These are phyloP conservation scores for Yamadazyma akitaensis DNA, from an alignment of 805 yeast species.

Conservation along the genomic window DNA sequence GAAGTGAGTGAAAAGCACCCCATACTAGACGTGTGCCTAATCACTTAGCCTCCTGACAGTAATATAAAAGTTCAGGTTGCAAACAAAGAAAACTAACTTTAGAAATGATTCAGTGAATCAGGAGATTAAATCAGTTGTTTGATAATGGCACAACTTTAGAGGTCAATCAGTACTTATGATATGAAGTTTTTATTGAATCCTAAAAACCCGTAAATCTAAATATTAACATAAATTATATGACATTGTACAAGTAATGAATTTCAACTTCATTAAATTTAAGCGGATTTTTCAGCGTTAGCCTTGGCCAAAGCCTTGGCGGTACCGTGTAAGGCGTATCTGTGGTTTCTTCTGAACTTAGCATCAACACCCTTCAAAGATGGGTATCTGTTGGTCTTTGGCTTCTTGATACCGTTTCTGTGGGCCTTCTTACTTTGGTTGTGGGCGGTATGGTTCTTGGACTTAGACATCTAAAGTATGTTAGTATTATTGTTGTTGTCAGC, in stretches of 20 bases:
- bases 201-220: slow-evolving; percentile 12
- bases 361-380: slow-evolving; percentile 99
- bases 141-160: too few relatives aligned
- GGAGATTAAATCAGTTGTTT: background rate
- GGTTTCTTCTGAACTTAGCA: slow-evolving; percentile 99
- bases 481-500: slow-evolving; percentile 17
- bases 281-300: slow-evolving; percentile 56
- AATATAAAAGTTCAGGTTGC: too few relatives aligned
- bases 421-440: slow-evolving; percentile 99
- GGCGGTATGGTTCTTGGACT: slow-evolving; percentile 99
- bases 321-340: slow-evolving; percentile 98
- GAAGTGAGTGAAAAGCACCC: too few relatives aligned
- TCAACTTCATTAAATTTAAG: slow-evolving; percentile 22
- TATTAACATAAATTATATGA: slow-evolving; percentile 12
- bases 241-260: slow-evolving; percentile 9
- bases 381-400: slow-evolving; percentile 97
- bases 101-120: too few relatives aligned
- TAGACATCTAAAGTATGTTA: slow-evolving; percentile 65
- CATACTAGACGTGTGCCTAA: too few relatives aligned
- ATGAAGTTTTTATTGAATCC: slow-evolving; percentile 6
- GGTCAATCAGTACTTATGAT: background rate
- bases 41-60: too few relatives aligned
- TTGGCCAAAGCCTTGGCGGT: slow-evolving; percentile 92
- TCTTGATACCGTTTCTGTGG: slow-evolving; percentile 99
- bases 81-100: too few relatives aligned